Evolutionary conservation across 768 basidiomycete genomes (phyloP).

Genomic region (Rhizopogon vesiculosus): DNA sequence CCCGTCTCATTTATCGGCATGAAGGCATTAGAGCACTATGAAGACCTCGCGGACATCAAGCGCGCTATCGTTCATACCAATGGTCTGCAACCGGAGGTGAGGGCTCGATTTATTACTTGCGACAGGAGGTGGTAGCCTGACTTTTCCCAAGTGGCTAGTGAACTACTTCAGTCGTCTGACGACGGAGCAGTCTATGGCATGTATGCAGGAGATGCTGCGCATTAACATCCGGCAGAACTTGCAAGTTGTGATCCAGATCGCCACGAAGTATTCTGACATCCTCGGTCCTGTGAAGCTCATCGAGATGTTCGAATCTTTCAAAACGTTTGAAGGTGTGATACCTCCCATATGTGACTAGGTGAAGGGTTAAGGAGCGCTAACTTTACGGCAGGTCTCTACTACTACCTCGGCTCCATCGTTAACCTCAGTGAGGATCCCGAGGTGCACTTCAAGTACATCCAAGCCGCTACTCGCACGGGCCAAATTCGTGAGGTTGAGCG

Average conservation of each 20-base stretch:
- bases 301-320: conserved; percentile 97
- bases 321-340: conserved; percentile 85
- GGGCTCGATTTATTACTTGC: conserved; percentile 18
- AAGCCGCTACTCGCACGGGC: conserved; percentile 95
- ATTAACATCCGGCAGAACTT: conserved; percentile 98
- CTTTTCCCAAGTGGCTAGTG: conserved; percentile 77
- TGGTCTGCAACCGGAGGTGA: conserved; percentile 76
- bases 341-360: neutral
- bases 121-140: neutral
- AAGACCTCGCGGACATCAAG: conserved; percentile 98
- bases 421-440: conserved; percentile 95
- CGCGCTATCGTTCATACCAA: conserved; percentile 93
- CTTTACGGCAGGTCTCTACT: conserved; percentile 71
- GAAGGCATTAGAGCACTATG: conserved; percentile 97
- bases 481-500: conserved; percentile 99
- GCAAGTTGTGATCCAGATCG: conserved; percentile 93
- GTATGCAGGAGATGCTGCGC: conserved; percentile 94
- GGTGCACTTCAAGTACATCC: conserved; percentile 99
- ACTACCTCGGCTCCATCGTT: conserved; percentile 96
- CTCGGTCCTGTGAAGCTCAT: conserved; percentile 96
- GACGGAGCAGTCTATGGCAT: conserved; percentile 94
- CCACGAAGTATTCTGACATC: conserved; percentile 98
- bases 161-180: conserved; percentile 96
- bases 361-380: neutral
- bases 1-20: conserved; percentile 10